Conservation (phyloP, 2,329 filamentous ascomycete species). For the Epichloe coenophiala region DNA sequence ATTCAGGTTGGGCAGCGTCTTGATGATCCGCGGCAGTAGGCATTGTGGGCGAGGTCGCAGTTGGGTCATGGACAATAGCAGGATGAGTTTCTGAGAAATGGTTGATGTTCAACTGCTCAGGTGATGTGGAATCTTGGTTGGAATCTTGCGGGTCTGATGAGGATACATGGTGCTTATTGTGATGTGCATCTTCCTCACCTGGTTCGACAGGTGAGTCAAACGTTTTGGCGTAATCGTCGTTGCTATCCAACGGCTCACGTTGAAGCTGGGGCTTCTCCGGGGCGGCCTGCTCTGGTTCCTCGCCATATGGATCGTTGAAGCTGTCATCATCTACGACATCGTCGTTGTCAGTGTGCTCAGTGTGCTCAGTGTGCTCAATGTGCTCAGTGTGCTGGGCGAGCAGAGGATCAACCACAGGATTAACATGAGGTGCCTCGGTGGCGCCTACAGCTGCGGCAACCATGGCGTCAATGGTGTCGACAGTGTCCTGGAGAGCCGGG, state of each 20-base stretch:
- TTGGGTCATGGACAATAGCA: conserved; percentile 20
- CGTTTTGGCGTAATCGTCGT: conserved; percentile 37
- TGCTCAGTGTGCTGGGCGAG: conserved; percentile 16
- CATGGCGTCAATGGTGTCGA: conserved; percentile 36
- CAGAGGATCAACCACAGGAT: conserved; percentile 18
- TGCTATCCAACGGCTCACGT: conserved; percentile 20
- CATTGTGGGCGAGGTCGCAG: conserved; percentile 9
- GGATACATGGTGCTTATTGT: conserved; percentile 29
- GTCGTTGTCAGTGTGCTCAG: conserved; percentile 16
- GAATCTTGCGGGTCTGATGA: conserved; percentile 16
- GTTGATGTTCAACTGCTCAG: conserved; percentile 23
- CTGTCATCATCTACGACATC: conserved; percentile 32
- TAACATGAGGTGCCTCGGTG: conserved; percentile 15
- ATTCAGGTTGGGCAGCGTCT: conserved; percentile 2
- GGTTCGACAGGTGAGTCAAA: conserved; percentile 33
- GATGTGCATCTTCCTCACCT: conserved; percentile 23
- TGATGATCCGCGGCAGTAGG: conserved; percentile 12
- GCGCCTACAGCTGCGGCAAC: conserved; percentile 20
- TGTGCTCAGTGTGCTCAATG: conserved; percentile 11
- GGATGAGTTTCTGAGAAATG: conserved; percentile 17
- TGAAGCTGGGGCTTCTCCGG: conserved; percentile 12
- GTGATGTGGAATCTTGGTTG: conserved; percentile 25
- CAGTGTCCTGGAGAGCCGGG: conserved; percentile 37
- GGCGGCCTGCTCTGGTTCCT: conserved; percentile 18
- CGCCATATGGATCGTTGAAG: conserved; percentile 33